Conservation (phyloP, 495 filamentous ascomycete genomes). For the Achaetomiella virescens region DNA sequence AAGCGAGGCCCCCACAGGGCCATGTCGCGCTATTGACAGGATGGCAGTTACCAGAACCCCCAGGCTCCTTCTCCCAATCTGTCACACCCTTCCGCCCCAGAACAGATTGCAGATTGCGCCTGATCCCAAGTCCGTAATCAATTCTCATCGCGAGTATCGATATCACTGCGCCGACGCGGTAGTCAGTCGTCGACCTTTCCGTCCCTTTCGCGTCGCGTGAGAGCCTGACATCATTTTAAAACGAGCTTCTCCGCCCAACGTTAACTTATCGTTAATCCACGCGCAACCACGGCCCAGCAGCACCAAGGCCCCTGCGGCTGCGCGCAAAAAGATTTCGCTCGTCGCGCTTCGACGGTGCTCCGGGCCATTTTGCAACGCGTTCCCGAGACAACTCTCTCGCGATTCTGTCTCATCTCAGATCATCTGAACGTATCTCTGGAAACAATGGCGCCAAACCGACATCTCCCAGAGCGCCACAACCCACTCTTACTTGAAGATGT, state of each 20-base stretch:
- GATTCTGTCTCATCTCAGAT: neutral
- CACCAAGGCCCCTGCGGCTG: slow-evolving; percentile 14
- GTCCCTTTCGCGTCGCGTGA: neutral
- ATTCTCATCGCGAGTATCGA: slow-evolving; percentile 19
- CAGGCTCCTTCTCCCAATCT: slow-evolving; percentile 25
- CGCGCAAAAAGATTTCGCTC: slow-evolving; percentile 32
- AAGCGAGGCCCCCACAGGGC: slow-evolving; percentile 11
- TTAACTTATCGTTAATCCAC: neutral
- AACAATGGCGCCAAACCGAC: slow-evolving; percentile 52
- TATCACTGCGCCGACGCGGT: slow-evolving; percentile 1
- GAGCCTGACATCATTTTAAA: neutral
- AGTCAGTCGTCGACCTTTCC: neutral
- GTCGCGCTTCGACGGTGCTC: slow-evolving; percentile 8
- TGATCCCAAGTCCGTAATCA: slow-evolving; percentile 9
- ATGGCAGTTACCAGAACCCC: slow-evolving; percentile 15
- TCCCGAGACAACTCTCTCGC: neutral
- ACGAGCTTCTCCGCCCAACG: neutral
- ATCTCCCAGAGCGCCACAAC: slow-evolving; percentile 66
- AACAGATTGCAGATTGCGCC: slow-evolving; percentile 24
- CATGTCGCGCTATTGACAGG: slow-evolving; percentile 20
- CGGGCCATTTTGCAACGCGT: neutral
- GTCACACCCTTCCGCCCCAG: slow-evolving; percentile 17
- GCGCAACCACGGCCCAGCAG: neutral
- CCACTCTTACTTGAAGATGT: slow-evolving; percentile 69
- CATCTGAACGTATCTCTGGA: neutral